Conservation (phyloP, 441 rosid species). For the Viola pubescens region DNA sequence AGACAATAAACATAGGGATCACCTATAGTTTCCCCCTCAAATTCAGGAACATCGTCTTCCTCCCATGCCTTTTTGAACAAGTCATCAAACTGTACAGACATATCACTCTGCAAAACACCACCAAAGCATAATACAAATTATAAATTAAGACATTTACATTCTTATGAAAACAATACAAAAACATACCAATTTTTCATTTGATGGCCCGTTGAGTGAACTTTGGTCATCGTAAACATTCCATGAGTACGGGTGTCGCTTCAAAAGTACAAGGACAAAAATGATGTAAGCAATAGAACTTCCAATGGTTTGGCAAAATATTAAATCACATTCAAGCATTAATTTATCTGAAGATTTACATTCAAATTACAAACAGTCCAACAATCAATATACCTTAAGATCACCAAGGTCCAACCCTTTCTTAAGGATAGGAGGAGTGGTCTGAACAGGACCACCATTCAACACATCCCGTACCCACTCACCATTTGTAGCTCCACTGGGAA, state of each 20-base stretch:
- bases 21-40: conserved; percentile 56
- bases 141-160: no score
- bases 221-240: conserved; percentile 77
- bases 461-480: conserved; percentile 83
- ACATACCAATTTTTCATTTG: conserved; percentile 66
- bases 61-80: conserved; percentile 92
- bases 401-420: conserved; percentile 84
- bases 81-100: conserved; percentile 88
- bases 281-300: conserved; percentile 3
- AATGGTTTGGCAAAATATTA: conserved; percentile 6
- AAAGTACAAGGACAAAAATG: conserved; percentile 3
- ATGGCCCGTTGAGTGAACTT: conserved; percentile 25
- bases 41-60: conserved; percentile 41
- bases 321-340: not conserved
- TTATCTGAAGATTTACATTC: conserved; percentile 1
- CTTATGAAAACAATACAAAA: conserved; percentile 12
- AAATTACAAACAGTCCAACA: not conserved
- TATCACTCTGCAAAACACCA: conserved; percentile 48
- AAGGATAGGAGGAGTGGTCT: conserved; percentile 65
- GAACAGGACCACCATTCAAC: conserved; percentile 69
- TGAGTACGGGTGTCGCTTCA: conserved; percentile 56
- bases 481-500: conserved; percentile 70
- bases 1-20: conserved; percentile 13
- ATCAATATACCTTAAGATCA: conserved; percentile 56
- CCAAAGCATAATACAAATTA: conserved; percentile 13